A percentile compares a stretch with the other conserved stretches of the same genome.
phyloP scores from a whole-genome alignment of 1,284 basidiomycete species.

The Rhodotorula sp. region DNA sequence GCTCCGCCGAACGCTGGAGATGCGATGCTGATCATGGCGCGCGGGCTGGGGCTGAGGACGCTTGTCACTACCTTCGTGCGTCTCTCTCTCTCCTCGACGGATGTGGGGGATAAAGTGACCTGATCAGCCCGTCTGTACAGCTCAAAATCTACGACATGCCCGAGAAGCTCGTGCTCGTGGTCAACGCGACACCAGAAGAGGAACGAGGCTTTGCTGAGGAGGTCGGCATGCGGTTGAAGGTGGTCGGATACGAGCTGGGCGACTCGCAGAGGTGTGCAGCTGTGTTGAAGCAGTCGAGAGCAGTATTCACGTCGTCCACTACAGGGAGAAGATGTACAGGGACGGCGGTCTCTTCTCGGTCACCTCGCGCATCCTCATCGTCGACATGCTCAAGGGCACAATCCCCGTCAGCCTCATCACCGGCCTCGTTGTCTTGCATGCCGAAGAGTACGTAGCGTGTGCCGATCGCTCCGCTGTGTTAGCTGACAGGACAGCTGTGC shows the following conservation, averaged over 20 bases:
- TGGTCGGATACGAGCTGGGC: slow-evolving; percentile 78
- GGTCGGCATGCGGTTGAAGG: slow-evolving; percentile 77
- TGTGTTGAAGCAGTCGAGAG: no score
- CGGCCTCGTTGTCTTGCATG: slow-evolving; percentile 89
- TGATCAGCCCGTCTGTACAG: not conserved
- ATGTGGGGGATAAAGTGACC: not conserved
- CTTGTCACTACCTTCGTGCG: slow-evolving; percentile 69
- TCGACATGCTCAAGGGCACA: slow-evolving; percentile 85
- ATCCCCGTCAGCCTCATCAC: slow-evolving; percentile 82
- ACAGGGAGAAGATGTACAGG: slow-evolving; percentile 78
- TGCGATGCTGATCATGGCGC: slow-evolving; percentile 78
- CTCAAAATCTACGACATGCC: slow-evolving; percentile 90
- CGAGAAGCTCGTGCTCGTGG: slow-evolving; percentile 71
- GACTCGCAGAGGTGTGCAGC: slow-evolving; percentile 51
- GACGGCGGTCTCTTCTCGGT: slow-evolving; percentile 85
- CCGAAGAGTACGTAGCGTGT: slow-evolving; percentile 66
- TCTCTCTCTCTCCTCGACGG: not conserved
- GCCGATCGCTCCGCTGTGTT: not conserved
- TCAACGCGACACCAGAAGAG: slow-evolving; percentile 83
- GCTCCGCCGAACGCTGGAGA: slow-evolving; percentile 17
- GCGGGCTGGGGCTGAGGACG: slow-evolving; percentile 78
- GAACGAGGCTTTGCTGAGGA: slow-evolving; percentile 89
- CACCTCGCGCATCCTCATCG: slow-evolving; percentile 89
- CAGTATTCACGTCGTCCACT: not conserved
- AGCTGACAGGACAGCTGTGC: not conserved